Percentiles rank a stretch among this genome's conserved stretches.
phyloP scores from a whole-genome alignment of 73 alveolate genomes.

The Paramecium pentaurelia region DNA sequence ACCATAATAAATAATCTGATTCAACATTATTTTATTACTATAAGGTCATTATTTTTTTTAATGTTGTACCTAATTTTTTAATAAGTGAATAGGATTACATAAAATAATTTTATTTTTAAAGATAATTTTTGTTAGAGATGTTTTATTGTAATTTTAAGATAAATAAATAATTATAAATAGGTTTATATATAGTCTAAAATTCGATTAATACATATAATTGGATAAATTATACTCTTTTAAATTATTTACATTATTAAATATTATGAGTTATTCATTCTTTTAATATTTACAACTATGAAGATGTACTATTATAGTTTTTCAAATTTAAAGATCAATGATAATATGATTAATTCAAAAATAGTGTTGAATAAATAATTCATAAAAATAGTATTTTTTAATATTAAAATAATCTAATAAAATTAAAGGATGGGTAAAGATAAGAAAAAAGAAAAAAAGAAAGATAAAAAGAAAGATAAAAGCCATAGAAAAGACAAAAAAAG shows the following conservation, averaged over 20 bases:
- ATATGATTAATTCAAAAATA: background rate
- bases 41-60: background rate
- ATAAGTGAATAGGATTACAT: background rate
- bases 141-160: too few relatives aligned
- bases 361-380: background rate
- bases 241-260: too few relatives aligned
- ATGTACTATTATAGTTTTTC: too few relatives aligned
- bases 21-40: background rate
- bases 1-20: background rate
- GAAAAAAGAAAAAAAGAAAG: background rate
- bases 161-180: too few relatives aligned
- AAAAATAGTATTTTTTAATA: background rate
- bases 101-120: background rate
- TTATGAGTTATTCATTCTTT: too few relatives aligned
- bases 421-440: background rate
- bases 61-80: background rate
- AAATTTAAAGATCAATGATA: too few relatives aligned
- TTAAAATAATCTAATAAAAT: background rate
- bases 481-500: background rate
- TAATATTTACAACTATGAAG: too few relatives aligned
- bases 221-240: too few relatives aligned
- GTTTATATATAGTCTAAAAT: background rate
- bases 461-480: background rate
- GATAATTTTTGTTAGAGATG: background rate
- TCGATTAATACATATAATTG: too few relatives aligned